These are phyloP conservation scores for Lipomyces sp. DNA, from an alignment of 805 yeast genomes.

Conservation along the genomic window DNA sequence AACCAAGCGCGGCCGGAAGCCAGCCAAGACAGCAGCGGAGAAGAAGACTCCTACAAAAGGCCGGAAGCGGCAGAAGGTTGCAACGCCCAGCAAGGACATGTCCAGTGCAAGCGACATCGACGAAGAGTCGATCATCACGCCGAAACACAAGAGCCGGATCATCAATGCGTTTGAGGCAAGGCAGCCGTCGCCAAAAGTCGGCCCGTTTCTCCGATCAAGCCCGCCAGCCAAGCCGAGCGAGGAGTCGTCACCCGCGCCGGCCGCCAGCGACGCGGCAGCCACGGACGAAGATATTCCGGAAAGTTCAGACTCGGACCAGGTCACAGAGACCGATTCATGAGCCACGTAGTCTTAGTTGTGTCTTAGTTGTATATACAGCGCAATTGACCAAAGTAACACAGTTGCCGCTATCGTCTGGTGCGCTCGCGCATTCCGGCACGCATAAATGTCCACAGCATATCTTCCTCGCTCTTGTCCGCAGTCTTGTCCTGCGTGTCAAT, in stretches of 20 bases:
- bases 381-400: too few species aligned
- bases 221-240: too few species aligned
- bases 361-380: too few species aligned
- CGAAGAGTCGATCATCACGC: not conserved
- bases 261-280: not conserved
- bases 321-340: not conserved
- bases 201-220: too few species aligned
- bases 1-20: not conserved
- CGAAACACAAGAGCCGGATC: not conserved
- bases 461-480: slow-evolving; percentile 5
- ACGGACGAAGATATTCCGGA: not conserved
- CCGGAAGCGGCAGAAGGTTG: not conserved
- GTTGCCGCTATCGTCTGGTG: not conserved
- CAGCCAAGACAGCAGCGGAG: not conserved
- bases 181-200: not conserved
- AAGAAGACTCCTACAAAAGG: not conserved
- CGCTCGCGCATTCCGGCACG: slow-evolving; percentile 1
- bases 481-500: slow-evolving; percentile 1
- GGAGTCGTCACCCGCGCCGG: not conserved
- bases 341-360: too few species aligned
- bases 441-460: slow-evolving; percentile 4
- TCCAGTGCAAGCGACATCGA: not conserved
- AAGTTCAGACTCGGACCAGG: not conserved
- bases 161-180: not conserved
- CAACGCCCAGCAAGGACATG: not conserved